phyloP scores from a whole-genome alignment of 1,284 basidiomycete species.

The Melampsora americana region DNA sequence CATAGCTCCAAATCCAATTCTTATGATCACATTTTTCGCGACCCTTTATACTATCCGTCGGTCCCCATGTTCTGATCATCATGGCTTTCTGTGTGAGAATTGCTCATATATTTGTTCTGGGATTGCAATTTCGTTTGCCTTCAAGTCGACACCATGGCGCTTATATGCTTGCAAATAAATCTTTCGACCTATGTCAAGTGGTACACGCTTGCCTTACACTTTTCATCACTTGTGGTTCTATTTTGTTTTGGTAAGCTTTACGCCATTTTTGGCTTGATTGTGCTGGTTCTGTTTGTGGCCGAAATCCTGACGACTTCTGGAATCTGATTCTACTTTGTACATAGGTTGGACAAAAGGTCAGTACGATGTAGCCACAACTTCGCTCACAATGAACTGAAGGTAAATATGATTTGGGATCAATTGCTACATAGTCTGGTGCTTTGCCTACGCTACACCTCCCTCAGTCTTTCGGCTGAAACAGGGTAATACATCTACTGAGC shows the following conservation, averaged over 20 bases:
- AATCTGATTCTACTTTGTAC: neutral
- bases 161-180: neutral
- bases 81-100: too few relatives aligned
- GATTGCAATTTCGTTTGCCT: neutral
- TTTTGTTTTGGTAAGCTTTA: neutral
- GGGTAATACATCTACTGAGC: neutral
- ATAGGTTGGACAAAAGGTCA: constrained; percentile 9
- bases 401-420: too few relatives aligned
- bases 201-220: neutral
- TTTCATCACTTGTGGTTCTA: neutral
- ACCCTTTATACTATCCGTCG: neutral
- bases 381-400: too few relatives aligned
- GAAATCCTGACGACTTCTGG: too few relatives aligned
- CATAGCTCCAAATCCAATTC: neutral
- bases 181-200: neutral
- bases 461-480: neutral
- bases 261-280: neutral
- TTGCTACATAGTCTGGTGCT: neutral
- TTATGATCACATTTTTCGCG: neutral
- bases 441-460: neutral
- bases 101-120: too few relatives aligned
- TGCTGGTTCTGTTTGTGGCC: neutral
- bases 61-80: neutral
- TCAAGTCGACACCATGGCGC: neutral
- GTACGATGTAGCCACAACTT: neutral